Base-by-base conservation (phyloP, 1,284 basidiomycete species). In the Apiotrichum montevideense region DNA sequence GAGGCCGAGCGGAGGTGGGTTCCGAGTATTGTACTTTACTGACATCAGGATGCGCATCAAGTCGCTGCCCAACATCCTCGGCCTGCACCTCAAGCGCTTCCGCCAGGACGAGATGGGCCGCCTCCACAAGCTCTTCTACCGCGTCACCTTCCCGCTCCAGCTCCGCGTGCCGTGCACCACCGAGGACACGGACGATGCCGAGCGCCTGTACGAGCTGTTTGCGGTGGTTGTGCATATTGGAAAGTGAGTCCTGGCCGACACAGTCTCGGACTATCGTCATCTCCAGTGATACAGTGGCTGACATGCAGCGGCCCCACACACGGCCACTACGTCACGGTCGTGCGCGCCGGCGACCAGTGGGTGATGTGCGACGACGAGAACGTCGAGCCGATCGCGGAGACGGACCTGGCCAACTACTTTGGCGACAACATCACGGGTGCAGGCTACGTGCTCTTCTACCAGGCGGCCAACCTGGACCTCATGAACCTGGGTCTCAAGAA, bases 161-260 rank as follows among this genome's bases (percentile, higher is more conserved):
- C 83, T 98, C 35, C 85, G 94, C 54, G 79, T 98, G 55, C 97
- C 97, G 80, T 98, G 98, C 74, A 98, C 95, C 37, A 88, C 94
- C 45, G 95, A 98, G 74, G 91, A 95, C 66, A 85, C 88, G 41
- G 83, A 87, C 46, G 85, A 97, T 73, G 90, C 93, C 0, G 82
- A 83, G 59, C 81, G 93, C 55, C 75, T 98, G 56, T 98, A 97
- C 78, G 86, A 91, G 75, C 83, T 98, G 13, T 97, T 93, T 72
- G 93, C 88, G 8, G 92, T 98, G 59, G 92, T 98, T 45, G 90
- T 98, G 6, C 95, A 98, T 76, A 95, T 98, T 64, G 95, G 95
- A 80, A 88, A 85, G 92, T 93, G 74, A 75, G 89, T 42, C n/a
- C 11, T 13, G 11, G 13, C 13, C 41, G 6, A 7, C 41, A 15